phyloP scores from a whole-genome alignment of 108 stramenopile species.

The Poteriospumella lacustris region DNA sequence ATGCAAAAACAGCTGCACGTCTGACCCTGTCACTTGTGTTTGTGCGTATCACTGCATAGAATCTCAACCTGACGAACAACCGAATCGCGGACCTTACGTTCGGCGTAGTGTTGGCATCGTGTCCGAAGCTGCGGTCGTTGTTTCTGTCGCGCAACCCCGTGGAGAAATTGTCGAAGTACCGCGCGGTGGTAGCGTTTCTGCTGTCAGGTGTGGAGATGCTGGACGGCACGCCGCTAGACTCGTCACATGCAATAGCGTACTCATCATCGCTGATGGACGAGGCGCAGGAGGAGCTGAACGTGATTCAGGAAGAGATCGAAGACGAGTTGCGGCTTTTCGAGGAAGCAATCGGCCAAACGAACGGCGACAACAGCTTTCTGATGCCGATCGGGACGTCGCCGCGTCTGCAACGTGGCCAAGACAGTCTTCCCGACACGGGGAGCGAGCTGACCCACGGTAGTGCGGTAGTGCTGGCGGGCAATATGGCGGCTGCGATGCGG shows the following conservation, averaged over 20 bases:
- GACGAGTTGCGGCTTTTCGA: background rate
- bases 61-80: slow-evolving; percentile 38
- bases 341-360: background rate
- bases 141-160: background rate
- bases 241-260: no score
- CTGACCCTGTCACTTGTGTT: background rate
- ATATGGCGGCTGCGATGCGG: slow-evolving; percentile 2
- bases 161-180: background rate
- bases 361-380: no score
- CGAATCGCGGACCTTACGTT: slow-evolving; percentile 36
- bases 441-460: slow-evolving; percentile 27
- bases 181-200: slow-evolving; percentile 33
- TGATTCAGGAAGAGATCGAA: slow-evolving; percentile 9
- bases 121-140: slow-evolving; percentile 26
- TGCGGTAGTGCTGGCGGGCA: slow-evolving; percentile 17
- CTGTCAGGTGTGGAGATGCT: slow-evolving; percentile 36
- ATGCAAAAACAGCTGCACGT: background rate
- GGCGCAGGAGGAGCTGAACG: background rate
- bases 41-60: slow-evolving; percentile 11
- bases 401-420: no score
- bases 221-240: slow-evolving; percentile 33
- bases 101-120: slow-evolving; percentile 49
- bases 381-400: no score
- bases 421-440: slow-evolving; percentile 29
- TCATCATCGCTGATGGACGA: slow-evolving; percentile 6